A percentile compares a stretch with the other conserved stretches of the same genome.
phyloP scores from a whole-genome alignment of 2,329 filamentous ascomycete genomes.

The Plectosphaerella plurivora region DNA sequence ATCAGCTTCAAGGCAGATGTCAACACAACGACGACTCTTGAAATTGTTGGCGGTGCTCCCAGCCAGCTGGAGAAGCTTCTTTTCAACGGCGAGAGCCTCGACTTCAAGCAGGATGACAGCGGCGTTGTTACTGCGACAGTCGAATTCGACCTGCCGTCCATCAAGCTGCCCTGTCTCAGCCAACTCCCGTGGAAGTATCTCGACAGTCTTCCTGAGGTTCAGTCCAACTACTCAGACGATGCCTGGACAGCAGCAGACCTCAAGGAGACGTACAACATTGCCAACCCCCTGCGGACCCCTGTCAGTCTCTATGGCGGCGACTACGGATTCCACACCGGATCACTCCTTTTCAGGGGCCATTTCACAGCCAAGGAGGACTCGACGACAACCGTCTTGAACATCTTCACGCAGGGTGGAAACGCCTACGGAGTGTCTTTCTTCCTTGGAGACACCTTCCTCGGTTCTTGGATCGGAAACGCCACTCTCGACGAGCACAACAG shows the following conservation, averaged over 20 bases:
- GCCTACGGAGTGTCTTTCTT: slow-evolving; percentile 62
- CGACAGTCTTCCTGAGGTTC: slow-evolving; percentile 16
- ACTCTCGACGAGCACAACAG: slow-evolving; percentile 40
- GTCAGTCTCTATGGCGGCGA: slow-evolving; percentile 61
- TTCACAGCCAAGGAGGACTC: slow-evolving; percentile 45
- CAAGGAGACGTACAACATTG: slow-evolving; percentile 17
- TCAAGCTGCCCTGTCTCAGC: slow-evolving; percentile 8
- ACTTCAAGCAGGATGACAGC: slow-evolving; percentile 10
- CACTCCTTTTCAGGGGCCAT: slow-evolving; percentile 60
- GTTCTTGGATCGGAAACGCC: slow-evolving; percentile 54
- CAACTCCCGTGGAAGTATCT: slow-evolving; percentile 11
- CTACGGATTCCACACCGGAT: slow-evolving; percentile 66
- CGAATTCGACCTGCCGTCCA: slow-evolving; percentile 10
- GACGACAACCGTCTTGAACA: slow-evolving; percentile 32
- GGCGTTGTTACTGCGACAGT: slow-evolving; percentile 14
- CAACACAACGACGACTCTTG: slow-evolving; percentile 14
- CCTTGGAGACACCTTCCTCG: slow-evolving; percentile 56
- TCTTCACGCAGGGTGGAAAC: slow-evolving; percentile 58
- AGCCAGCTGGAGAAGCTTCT: slow-evolving; percentile 8
- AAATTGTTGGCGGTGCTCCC: slow-evolving; percentile 16
- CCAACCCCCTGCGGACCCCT: slow-evolving; percentile 46
- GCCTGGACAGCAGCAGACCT: slow-evolving; percentile 39
- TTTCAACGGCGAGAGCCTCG: slow-evolving; percentile 12
- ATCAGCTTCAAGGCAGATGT: slow-evolving; percentile 17
- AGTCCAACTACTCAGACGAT: slow-evolving; percentile 26